Conservation (phyloP, 345 rosid genomes). For the Euphorbia lathyris region DNA sequence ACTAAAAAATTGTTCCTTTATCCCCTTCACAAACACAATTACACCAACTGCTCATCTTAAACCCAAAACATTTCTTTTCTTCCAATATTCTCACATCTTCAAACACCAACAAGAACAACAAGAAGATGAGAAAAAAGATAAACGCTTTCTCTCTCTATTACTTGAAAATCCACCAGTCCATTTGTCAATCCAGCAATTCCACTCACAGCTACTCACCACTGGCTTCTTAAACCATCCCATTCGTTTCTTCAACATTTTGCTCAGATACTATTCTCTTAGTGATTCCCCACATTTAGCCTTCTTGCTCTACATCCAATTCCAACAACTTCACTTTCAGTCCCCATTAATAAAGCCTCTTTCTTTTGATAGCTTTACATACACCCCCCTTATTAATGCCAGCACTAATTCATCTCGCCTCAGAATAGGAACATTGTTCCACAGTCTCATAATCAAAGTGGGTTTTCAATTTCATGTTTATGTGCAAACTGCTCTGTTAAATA, state of each 20-base stretch:
- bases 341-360: slow-evolving; percentile 23
- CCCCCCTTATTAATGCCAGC: slow-evolving; percentile 48
- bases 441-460: slow-evolving; percentile 52
- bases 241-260: slow-evolving; percentile 46
- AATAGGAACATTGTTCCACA: slow-evolving; percentile 57
- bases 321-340: slow-evolving; percentile 26
- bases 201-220: slow-evolving; percentile 36
- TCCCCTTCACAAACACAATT: background rate
- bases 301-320: slow-evolving; percentile 49
- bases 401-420: slow-evolving; percentile 17
- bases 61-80: background rate
- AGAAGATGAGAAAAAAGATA: slow-evolving; percentile 9
- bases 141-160: slow-evolving; percentile 29
- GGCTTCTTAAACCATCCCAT: slow-evolving; percentile 34
- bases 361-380: slow-evolving; percentile 63
- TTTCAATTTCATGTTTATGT: slow-evolving; percentile 61
- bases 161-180: slow-evolving; percentile 26
- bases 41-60: background rate
- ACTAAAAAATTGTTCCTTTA: background rate
- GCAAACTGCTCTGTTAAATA: slow-evolving; percentile 53
- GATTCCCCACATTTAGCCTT: slow-evolving; percentile 40
- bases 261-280: slow-evolving; percentile 48
- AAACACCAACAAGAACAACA: background rate
- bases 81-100: background rate
- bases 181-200: slow-evolving; percentile 43